A percentile compares a stretch with the other conserved stretches of the same genome.
Evolutionary conservation across 1,284 basidiomycete species (phyloP).

Genomic region (Apiotrichum veenhuisii): DNA sequence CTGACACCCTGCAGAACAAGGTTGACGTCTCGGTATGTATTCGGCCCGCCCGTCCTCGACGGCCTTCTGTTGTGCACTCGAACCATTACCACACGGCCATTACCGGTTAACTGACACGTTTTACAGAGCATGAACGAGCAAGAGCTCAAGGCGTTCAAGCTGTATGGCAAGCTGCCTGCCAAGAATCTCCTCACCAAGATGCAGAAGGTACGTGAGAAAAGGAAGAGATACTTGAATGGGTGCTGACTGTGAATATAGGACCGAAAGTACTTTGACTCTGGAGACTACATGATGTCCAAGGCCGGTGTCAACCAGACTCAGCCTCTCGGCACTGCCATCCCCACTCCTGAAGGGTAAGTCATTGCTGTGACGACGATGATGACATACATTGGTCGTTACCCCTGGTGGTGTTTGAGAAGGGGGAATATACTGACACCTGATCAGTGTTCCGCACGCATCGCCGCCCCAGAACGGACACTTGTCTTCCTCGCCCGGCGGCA

Average conservation of each 20-base stretch:
- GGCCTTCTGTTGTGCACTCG: background rate
- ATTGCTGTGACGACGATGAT: background rate
- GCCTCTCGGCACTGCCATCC: conserved; percentile 87
- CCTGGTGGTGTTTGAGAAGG: no score
- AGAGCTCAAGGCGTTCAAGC: conserved; percentile 88
- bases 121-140: conserved; percentile 76
- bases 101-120: conserved; percentile 1
- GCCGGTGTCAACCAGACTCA: conserved; percentile 82
- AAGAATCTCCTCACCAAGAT: conserved; percentile 91
- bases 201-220: conserved; percentile 68
- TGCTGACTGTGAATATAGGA: conserved; percentile 59
- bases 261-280: conserved; percentile 97
- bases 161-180: conserved; percentile 89
- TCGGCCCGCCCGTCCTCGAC: background rate
- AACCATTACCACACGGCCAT: background rate
- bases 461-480: conserved; percentile 39
- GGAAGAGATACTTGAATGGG: no score
- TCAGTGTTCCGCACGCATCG: conserved; percentile 47
- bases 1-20: conserved; percentile 43
- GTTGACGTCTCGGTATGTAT: conserved; percentile 47
- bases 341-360: conserved; percentile 86
- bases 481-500: conserved; percentile 42
- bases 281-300: conserved; percentile 93
- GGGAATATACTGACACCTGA: background rate
- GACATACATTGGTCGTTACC: background rate